phyloP scores from a whole-genome alignment of 495 filamentous ascomycete species.

The Entonaema liquescens region DNA sequence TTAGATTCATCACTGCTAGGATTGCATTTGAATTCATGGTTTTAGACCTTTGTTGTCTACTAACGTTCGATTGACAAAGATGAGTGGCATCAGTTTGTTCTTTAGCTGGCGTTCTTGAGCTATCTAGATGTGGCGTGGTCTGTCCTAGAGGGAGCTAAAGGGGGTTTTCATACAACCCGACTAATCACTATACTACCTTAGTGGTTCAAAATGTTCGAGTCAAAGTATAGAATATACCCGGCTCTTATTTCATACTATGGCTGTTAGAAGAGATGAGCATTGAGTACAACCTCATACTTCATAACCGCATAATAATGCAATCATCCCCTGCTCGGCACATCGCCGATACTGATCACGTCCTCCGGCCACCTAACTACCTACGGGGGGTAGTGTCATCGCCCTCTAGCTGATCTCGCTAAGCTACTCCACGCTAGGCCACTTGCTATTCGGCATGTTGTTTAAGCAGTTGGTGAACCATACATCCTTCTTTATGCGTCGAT shows the following conservation, averaged over 20 bases:
- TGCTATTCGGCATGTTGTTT: slow-evolving; percentile 16
- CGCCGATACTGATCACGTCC: slow-evolving; percentile 41
- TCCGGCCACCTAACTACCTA: slow-evolving; percentile 33
- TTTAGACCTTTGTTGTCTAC: background rate
- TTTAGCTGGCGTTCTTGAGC: background rate
- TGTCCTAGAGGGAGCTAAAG: no score
- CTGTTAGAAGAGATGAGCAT: slow-evolving; percentile 51
- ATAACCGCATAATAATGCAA: slow-evolving; percentile 36
- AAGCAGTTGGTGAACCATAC: slow-evolving; percentile 2
- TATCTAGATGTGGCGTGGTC: no score
- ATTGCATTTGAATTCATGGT: background rate
- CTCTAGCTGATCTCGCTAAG: slow-evolving; percentile 36
- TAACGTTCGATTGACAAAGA: background rate
- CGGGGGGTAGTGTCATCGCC: slow-evolving; percentile 41
- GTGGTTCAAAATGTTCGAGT: no score
- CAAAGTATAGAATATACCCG: no score
- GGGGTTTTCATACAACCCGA: slow-evolving; percentile 49
- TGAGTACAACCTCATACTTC: slow-evolving; percentile 47
- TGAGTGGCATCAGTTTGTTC: background rate
- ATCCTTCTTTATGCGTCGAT: slow-evolving; percentile 26
- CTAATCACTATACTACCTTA: no score
- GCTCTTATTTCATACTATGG: slow-evolving; percentile 50
- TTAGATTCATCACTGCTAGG: background rate
- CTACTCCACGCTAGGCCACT: slow-evolving; percentile 19
- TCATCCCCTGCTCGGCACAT: slow-evolving; percentile 42